Percentiles rank a stretch among this genome's conserved stretches.
phyloP scores from a whole-genome alignment of 75 land plant species.

The Adiantum capillusveneris region DNA sequence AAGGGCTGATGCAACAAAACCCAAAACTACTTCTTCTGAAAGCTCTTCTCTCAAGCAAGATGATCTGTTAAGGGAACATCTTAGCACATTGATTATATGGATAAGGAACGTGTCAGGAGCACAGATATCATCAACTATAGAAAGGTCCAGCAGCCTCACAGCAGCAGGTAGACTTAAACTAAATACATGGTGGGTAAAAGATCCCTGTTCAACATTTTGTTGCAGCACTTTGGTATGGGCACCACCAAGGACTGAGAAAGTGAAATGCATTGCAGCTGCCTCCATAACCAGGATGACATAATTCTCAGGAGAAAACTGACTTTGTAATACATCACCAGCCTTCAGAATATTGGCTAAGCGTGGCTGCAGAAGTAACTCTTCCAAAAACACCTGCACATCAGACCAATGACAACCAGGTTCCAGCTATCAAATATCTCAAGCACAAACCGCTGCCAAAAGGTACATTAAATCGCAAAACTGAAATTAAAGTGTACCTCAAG shows the following conservation, averaged over 20 bases:
- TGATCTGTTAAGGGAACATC: neutral
- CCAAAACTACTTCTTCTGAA: neutral
- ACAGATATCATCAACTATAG: neutral
- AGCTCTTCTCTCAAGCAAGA: neutral
- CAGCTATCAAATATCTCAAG: no score
- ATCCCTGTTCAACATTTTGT: neutral
- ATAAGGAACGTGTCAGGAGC: neutral
- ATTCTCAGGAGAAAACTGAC: neutral
- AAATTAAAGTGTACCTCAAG: neutral
- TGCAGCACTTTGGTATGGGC: neutral
- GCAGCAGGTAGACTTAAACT: constrained; percentile 7
- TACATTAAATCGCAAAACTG: neutral
- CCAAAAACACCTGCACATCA: constrained; percentile 4
- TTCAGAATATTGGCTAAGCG: neutral
- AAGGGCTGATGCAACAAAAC: constrained; percentile 4
- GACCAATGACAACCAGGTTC: no score
- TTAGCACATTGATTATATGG: neutral
- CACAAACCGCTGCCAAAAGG: no score
- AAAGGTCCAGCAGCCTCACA: neutral
- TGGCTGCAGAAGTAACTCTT: constrained; percentile 1
- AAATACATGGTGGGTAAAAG: neutral
- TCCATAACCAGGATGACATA: neutral
- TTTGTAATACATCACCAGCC: neutral
- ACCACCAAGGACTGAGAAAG: neutral
- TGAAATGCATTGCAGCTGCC: constrained; percentile 1